Evolutionary conservation across 192 early-diverging fungal species (phyloP).

Genomic region (Linderina pennispora): DNA sequence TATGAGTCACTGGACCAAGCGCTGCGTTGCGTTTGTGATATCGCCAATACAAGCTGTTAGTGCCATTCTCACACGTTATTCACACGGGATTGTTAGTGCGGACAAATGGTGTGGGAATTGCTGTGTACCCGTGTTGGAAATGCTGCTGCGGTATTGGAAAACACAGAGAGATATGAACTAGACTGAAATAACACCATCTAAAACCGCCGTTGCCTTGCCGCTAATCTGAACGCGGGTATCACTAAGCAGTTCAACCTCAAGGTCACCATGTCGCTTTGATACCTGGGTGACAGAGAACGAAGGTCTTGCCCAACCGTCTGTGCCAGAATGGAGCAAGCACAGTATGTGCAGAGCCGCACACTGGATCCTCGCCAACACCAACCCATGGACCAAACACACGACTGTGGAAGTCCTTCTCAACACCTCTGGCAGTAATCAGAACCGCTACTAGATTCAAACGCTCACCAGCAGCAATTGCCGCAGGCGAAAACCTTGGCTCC

Average conservation of each 20-base stretch:
- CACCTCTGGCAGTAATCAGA: not conserved
- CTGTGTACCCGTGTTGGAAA: no score
- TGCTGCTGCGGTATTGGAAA: no score
- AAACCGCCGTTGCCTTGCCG: slow-evolving; percentile 10
- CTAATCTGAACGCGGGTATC: slow-evolving; percentile 3
- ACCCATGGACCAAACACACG: not conserved
- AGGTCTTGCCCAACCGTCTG: slow-evolving; percentile 1
- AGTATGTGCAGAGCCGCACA: slow-evolving; percentile 12
- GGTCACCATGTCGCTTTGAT: slow-evolving; percentile 12
- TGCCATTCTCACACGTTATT: no score
- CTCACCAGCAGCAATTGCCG: slow-evolving; percentile 5
- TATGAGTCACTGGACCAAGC: no score
- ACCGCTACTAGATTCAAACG: slow-evolving; percentile 1
- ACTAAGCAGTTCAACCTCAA: not conserved
- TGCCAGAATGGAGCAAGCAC: slow-evolving; percentile 34
- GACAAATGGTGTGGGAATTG: no score
- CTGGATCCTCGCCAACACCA: not conserved
- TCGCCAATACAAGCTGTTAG: no score
- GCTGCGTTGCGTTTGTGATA: no score
- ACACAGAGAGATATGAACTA: no score
- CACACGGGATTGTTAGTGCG: no score
- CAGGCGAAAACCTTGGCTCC: slow-evolving; percentile 1
- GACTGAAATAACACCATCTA: no score
- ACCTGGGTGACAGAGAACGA: slow-evolving; percentile 12
- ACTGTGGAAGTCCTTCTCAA: not conserved